Evolutionary conservation across 2,329 filamentous ascomycete genomes (phyloP), one percentile per base, ranked within the genome.

Genomic region (Metarhizium rileyi): DNA sequence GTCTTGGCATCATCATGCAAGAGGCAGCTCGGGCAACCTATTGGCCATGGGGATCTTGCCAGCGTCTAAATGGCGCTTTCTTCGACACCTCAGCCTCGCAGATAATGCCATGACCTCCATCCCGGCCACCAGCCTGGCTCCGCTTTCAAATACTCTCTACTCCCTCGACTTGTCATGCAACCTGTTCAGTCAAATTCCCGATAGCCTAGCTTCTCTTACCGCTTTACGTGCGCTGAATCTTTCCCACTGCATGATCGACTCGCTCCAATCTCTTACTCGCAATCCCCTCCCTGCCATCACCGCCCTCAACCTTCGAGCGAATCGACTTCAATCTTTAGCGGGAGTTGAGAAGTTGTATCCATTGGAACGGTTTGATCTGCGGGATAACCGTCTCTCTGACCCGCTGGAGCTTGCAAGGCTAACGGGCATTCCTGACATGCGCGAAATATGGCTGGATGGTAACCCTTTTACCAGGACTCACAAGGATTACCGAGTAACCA

Each of bases 231-330:
- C 93, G 23, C 72, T 98, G 48, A 97, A 98, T 61, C 75, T 98
- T 25, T 95, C 91, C 4, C 87, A 95, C 61, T 97, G 91, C 75
- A 96, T 97, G 90, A 97, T 98, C 55, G 87, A 91, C 58, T 93
- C 90, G 16, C 75, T 98, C 50, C 87, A 94, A 60, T 95, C 91
- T 2, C 74, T 98, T 40, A 83, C 83, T 2, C 83, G 86, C 55
- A 93, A 86, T 60, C 89, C 93, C 12, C 76, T 98, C 5, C 91
- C 93, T 26, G 91, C 93, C 20, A 95, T 98, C 54, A 94, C 87
- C 1, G 90, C 90, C 1, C 74, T 98, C 50, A 97, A 97, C 61
- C 78, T 98, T 49, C 84, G 91, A 50, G 87, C 82, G 46, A 98
- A 98, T 65, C 83, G 90, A 43, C 77, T 98, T 52, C 78, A 82